Conservation (phyloP, 345 rosid species). For the Citrus maxima region DNA sequence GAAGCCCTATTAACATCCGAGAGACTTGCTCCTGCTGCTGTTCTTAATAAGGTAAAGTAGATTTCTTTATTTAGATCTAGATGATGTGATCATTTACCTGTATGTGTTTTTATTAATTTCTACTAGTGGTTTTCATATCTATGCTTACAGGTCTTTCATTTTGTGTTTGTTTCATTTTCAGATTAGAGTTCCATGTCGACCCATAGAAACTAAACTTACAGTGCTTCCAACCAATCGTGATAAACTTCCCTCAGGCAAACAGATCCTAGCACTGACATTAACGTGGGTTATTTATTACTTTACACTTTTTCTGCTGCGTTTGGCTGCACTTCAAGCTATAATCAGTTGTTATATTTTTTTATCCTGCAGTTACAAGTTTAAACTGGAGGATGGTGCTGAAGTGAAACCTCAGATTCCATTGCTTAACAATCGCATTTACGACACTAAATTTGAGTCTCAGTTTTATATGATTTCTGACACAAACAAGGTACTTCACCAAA, state of each 20-base stretch:
- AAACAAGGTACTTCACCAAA: slow-evolving; percentile 66
- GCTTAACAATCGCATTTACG: slow-evolving; percentile 91
- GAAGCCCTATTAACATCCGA: slow-evolving; percentile 79
- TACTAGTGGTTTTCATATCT: not conserved
- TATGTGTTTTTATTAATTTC: slow-evolving; percentile 14
- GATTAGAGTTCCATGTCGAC: slow-evolving; percentile 86
- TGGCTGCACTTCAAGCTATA: slow-evolving; percentile 17
- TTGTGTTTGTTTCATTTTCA: slow-evolving; percentile 26
- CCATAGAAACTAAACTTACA: slow-evolving; percentile 67
- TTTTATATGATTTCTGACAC: slow-evolving; percentile 89
- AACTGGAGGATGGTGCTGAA: slow-evolving; percentile 91
- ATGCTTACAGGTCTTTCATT: not conserved
- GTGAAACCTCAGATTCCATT: slow-evolving; percentile 82
- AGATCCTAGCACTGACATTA: slow-evolving; percentile 77
- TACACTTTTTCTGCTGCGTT: slow-evolving; percentile 6
- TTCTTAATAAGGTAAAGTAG: slow-evolving; percentile 67
- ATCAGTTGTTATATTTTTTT: slow-evolving; percentile 2
- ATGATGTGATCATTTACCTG: not conserved
- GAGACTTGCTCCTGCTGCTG: slow-evolving; percentile 69
- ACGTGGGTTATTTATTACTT: slow-evolving; percentile 50
- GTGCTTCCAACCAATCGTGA: slow-evolving; percentile 72
- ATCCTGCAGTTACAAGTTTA: slow-evolving; percentile 79
- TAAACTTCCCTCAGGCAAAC: slow-evolving; percentile 89
- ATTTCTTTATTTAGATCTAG: not conserved
- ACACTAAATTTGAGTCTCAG: slow-evolving; percentile 95